phyloP scores from a whole-genome alignment of 257 asterid genomes.

The Osmanthus fragrans region DNA sequence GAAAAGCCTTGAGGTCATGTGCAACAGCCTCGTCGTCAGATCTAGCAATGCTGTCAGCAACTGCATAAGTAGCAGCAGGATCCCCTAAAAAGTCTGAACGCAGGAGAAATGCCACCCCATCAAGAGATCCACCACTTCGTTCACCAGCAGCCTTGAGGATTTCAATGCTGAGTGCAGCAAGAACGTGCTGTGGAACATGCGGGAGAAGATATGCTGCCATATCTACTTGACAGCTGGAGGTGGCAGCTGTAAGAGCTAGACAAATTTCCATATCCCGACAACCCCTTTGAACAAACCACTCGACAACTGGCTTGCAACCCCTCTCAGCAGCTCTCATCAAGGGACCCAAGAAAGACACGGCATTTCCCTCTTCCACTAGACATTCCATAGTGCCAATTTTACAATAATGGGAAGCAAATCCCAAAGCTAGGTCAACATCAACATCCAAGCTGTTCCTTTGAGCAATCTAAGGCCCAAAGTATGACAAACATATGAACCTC shows the following conservation, averaged over 20 bases:
- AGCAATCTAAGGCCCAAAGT: slow-evolving; percentile 61
- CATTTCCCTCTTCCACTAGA: slow-evolving; percentile 91
- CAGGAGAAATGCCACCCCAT: slow-evolving; percentile 89
- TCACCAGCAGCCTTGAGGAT: slow-evolving; percentile 98
- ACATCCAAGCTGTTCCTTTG: slow-evolving; percentile 98
- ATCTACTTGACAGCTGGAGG: slow-evolving; percentile 86
- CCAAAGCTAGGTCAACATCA: slow-evolving; percentile 93
- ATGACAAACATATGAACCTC: slow-evolving; percentile 5
- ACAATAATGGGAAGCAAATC: slow-evolving; percentile 93
- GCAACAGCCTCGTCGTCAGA: slow-evolving; percentile 77
- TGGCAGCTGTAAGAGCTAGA: slow-evolving; percentile 95
- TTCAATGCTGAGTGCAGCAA: slow-evolving; percentile 88
- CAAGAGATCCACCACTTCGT: slow-evolving; percentile 88
- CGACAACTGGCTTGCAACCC: slow-evolving; percentile 87
- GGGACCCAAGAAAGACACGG: slow-evolving; percentile 95
- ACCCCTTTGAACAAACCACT: slow-evolving; percentile 89
- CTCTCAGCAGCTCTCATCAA: slow-evolving; percentile 97
- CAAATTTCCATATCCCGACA: slow-evolving; percentile 98
- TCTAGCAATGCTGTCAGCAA: slow-evolving; percentile 82
- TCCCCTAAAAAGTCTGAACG: slow-evolving; percentile 79
- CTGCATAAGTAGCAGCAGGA: slow-evolving; percentile 82
- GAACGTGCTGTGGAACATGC: slow-evolving; percentile 89
- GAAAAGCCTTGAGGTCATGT: slow-evolving; percentile 69
- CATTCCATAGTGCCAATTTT: slow-evolving; percentile 96
- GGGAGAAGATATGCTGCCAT: slow-evolving; percentile 89